Base-by-base conservation (phyloP, 768 basidiomycete species). In the Lanmaoa rubissima region DNA sequence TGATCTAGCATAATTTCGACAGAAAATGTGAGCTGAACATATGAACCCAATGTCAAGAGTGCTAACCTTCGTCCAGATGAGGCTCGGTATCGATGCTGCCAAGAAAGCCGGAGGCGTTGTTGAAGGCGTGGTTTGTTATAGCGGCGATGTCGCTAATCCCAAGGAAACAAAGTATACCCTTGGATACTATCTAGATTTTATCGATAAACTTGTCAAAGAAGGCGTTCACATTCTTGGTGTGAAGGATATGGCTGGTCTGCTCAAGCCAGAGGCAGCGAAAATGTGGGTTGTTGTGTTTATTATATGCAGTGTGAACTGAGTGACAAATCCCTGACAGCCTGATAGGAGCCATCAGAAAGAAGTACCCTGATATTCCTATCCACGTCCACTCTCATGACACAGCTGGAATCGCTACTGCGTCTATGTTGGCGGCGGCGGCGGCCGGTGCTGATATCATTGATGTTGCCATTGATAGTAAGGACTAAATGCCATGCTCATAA, bases 321-420 rank as follows among this genome's bases (percentile, higher is more conserved):
- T 32, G 21, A 47, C 46, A 58, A 50, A 58, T 46, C 2, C 35
- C 56, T 59, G 19, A 2, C 55, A 94, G 93, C 45, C 87, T 99
- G 61, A 87, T 99, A 68, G 88, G 93, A 62, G 89, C 94, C 13
- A 96, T 99, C 74, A 85, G 97, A 69, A 85, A 92, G 78, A 94
- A 92, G 65, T 90, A 98, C 75, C 97, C 97, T 40, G 94, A 97
- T 70, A 83, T 99, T 54, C 95, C 97, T 32, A 98, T 99, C 72
- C 97, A 99, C 72, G 96, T 99, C 38, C 97, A 99, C 78, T 98
- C 97, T 13, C 97, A 99, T 74, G 97, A 99, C 74, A 99, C 97
- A 31, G 97, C 97, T 50, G 97, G 97, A 75, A 98, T 99, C 66
- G 92, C 97, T 31, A 80, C 92, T 47, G 93, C 96, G n/a, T 94